These are phyloP conservation scores for Heracleum sosnowskyi DNA, from an alignment of 129 eudicot genomes.

Conservation along the genomic window DNA sequence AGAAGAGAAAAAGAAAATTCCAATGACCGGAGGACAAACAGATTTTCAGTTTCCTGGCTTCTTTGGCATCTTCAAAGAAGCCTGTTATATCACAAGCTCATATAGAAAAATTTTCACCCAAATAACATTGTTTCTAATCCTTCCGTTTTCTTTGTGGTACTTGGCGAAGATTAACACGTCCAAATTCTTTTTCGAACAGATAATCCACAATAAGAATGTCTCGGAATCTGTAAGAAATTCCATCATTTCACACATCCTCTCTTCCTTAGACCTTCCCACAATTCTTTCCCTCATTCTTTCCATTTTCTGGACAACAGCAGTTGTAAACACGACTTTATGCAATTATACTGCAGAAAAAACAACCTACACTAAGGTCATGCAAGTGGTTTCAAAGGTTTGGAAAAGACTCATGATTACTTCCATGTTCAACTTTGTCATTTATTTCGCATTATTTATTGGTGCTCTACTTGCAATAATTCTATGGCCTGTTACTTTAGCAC, in stretches of 20 bases:
- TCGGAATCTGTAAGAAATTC: background rate
- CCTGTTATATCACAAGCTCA: background rate
- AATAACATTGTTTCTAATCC: background rate
- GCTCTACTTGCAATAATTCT: background rate
- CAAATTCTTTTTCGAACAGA: no score
- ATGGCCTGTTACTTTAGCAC: background rate
- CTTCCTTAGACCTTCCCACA: no score
- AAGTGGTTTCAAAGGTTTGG: slow-evolving; percentile 6
- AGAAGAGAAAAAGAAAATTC: background rate
- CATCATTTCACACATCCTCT: no score
- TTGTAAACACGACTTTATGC: slow-evolving; percentile 5
- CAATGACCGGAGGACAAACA: background rate
- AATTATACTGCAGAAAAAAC: background rate
- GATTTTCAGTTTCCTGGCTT: background rate
- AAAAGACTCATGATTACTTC: slow-evolving; percentile 16
- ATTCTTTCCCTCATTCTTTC: no score
- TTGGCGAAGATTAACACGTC: background rate
- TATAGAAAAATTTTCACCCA: background rate
- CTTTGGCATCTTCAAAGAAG: slow-evolving; percentile 1
- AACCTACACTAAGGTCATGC: background rate
- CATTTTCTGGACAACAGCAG: slow-evolving; percentile 14
- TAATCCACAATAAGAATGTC: background rate
- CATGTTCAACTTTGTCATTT: background rate
- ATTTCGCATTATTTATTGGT: background rate
- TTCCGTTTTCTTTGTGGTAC: background rate